A percentile compares a stretch with the other conserved stretches of the same genome.
Evolutionary conservation across 345 rosid species (phyloP).

Genomic region (Eutrema japonicum): DNA sequence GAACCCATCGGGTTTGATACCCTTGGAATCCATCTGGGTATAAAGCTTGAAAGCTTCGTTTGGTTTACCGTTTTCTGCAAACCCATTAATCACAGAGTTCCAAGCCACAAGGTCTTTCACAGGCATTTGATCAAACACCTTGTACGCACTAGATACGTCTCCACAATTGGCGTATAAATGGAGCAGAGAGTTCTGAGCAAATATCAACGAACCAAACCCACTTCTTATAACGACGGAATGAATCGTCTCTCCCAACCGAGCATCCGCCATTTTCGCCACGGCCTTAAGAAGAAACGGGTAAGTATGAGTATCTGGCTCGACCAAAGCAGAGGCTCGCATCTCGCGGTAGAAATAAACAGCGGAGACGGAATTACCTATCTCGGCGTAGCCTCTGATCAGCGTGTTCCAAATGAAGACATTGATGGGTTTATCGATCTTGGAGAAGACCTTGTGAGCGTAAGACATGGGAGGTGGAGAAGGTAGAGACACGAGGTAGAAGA

Average conservation of each 20-base stretch:
- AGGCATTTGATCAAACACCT: conserved; percentile 68
- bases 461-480: conserved; percentile 59
- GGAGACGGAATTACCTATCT: conserved; percentile 55
- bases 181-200: conserved; percentile 70
- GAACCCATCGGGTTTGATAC: conserved; percentile 75
- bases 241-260: conserved; percentile 54
- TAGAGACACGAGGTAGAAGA: conserved; percentile 59
- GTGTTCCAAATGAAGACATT: conserved; percentile 75
- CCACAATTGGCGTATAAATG: conserved; percentile 65
- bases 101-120: conserved; percentile 80
- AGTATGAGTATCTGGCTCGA: conserved; percentile 79
- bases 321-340: conserved; percentile 51
- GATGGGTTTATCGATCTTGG: conserved; percentile 51
- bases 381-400: conserved; percentile 81
- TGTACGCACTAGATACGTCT: conserved; percentile 50
- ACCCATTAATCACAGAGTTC: conserved; percentile 89
- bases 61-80: conserved; percentile 70
- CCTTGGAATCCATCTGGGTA: conserved; percentile 56
- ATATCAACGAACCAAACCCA: conserved; percentile 71
- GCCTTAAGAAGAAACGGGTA: conserved; percentile 87
- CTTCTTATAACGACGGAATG: conserved; percentile 57
- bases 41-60: conserved; percentile 64
- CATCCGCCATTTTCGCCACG: conserved; percentile 56
- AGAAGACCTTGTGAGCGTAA: conserved; percentile 62
- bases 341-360: conserved; percentile 57